phyloP scores from a whole-genome alignment of 2,329 filamentous ascomycete species.

The Phaeosphaeriaceae sp. region DNA sequence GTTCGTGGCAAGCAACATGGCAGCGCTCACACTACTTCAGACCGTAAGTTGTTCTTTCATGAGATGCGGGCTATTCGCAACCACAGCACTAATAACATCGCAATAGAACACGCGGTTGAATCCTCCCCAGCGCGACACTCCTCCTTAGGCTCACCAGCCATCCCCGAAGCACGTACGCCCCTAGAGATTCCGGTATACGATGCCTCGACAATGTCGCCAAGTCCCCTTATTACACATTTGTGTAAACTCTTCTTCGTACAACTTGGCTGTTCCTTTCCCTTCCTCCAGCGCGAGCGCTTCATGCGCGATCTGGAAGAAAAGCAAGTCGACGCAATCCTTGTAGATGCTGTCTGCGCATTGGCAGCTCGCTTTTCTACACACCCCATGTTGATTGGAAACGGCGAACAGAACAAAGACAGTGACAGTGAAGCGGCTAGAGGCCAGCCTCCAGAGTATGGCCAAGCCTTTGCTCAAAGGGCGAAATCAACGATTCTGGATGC shows the following conservation, averaged over 20 bases:
- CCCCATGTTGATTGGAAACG: conserved; percentile 59
- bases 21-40: conserved; percentile 63
- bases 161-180: conserved; percentile 50
- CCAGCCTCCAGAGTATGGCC: conserved; percentile 70
- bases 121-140: conserved; percentile 44
- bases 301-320: conserved; percentile 80
- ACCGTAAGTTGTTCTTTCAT: conserved; percentile 37
- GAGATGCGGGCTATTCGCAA: neutral
- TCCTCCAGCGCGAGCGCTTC: conserved; percentile 75
- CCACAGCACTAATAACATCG: conserved; percentile 4
- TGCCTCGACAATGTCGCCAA: conserved; percentile 72
- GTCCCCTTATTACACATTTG: conserved; percentile 76
- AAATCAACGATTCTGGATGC: conserved; percentile 84
- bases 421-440: conserved; percentile 27
- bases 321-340: conserved; percentile 79
- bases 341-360: conserved; percentile 83
- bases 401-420: conserved; percentile 52
- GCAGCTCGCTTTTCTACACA: conserved; percentile 78
- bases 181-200: conserved; percentile 73
- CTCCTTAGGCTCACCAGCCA: conserved; percentile 32
- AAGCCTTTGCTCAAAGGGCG: conserved; percentile 79
- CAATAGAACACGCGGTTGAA: conserved; percentile 32
- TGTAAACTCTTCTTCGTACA: conserved; percentile 82
- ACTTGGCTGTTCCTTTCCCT: conserved; percentile 85
- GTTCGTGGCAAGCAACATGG: conserved; percentile 71